phyloP scores from a whole-genome alignment of 225 moss, liverwort and hornwort genomes.

The Takakia lepidozioides region DNA sequence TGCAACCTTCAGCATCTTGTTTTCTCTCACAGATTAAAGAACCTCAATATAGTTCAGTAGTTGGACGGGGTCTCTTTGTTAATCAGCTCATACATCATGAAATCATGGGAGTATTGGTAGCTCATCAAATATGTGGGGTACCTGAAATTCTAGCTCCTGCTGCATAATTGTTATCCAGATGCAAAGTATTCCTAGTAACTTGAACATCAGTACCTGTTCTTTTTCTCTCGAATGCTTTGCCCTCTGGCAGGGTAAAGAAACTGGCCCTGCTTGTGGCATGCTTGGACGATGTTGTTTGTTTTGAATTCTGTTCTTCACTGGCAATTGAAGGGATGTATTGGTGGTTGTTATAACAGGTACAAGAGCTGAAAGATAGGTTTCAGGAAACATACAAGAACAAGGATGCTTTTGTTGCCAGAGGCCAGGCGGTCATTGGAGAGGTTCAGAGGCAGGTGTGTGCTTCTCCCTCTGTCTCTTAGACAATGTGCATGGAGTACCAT shows the following conservation, averaged over 20 bases:
- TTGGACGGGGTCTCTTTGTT: slow-evolving; percentile 8
- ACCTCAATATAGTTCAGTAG: too few relatives aligned
- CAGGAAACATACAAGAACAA: slow-evolving; percentile 24
- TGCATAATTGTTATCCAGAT: too few relatives aligned
- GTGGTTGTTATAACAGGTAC: slow-evolving; percentile 18
- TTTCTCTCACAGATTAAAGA: background rate
- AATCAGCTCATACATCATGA: background rate
- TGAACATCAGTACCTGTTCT: too few relatives aligned
- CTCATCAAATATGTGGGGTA: too few relatives aligned
- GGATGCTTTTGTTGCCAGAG: slow-evolving; percentile 35
- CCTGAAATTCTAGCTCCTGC: too few relatives aligned
- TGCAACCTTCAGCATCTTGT: background rate
- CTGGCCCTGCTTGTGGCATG: background rate
- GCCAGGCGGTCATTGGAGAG: slow-evolving; percentile 42
- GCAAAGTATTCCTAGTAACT: too few relatives aligned
- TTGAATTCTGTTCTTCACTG: background rate
- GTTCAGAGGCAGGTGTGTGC: slow-evolving; percentile 41
- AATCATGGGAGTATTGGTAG: background rate
- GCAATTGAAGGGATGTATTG: background rate
- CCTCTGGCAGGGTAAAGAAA: too few relatives aligned
- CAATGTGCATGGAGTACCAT: background rate
- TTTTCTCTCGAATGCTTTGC: too few relatives aligned
- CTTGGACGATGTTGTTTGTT: too few relatives aligned
- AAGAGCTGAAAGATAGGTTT: slow-evolving; percentile 27
- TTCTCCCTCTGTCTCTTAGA: background rate